Conservation (phyloP, 2,329 filamentous ascomycete genomes). For the Arachnopeziza araneosa region DNA sequence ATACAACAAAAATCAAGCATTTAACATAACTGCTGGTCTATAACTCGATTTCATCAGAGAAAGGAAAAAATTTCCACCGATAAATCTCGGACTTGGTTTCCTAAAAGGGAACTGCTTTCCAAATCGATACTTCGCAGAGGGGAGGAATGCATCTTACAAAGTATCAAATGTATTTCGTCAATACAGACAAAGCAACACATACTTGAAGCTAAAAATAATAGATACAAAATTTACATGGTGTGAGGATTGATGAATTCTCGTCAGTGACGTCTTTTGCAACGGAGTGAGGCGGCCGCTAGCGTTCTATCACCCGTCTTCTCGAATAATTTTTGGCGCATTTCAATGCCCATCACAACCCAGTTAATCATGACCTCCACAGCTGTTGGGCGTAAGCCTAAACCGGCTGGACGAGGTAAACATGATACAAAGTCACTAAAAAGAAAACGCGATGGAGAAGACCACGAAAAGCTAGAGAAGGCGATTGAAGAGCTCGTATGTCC, state of each 20-base stretch:
- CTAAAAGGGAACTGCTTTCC: neutral
- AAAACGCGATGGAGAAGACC: slow-evolving; percentile 29
- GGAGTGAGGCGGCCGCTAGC: neutral
- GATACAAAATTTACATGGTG: neutral
- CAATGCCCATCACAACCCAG: neutral
- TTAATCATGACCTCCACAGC: slow-evolving; percentile 23
- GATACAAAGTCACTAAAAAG: slow-evolving; percentile 27
- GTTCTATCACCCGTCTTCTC: neutral
- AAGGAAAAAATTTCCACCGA: neutral
- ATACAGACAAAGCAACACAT: too few species aligned
- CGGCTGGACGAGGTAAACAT: slow-evolving; percentile 14
- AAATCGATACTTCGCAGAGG: neutral
- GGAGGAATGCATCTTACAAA: too few species aligned
- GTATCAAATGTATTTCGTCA: too few species aligned
- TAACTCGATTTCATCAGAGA: neutral
- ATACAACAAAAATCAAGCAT: neutral
- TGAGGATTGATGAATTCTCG: neutral
- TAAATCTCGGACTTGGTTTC: neutral
- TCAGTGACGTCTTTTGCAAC: neutral
- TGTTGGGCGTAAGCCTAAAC: slow-evolving; percentile 19
- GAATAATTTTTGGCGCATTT: neutral
- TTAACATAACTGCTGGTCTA: neutral
- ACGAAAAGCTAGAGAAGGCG: slow-evolving; percentile 26
- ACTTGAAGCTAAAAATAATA: neutral
- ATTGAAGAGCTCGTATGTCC: slow-evolving; percentile 28